Conservation (phyloP, 2,329 filamentous ascomycete genomes). For the Calonectria leucothoes region DNA sequence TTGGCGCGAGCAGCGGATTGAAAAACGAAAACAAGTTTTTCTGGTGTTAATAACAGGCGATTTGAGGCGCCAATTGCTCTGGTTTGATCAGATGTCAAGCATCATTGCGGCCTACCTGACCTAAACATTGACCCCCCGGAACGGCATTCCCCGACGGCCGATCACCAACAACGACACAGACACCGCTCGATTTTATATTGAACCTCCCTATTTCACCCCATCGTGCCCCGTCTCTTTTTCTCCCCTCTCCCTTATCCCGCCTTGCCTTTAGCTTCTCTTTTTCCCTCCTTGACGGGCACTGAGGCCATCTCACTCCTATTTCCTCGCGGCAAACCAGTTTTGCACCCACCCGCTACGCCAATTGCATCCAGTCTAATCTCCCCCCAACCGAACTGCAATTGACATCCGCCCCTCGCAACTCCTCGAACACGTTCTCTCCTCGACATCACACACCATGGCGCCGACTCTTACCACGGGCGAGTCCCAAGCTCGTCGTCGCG, state of each 20-base stretch:
- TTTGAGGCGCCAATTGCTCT: conserved; percentile 7
- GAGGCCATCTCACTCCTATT: not conserved
- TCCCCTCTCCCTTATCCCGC: not conserved
- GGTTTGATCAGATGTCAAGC: not conserved
- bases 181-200: conserved; percentile 14
- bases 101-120: not conserved
- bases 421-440: conserved; percentile 15
- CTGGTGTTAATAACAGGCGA: not conserved
- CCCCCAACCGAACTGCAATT: conserved; percentile 11
- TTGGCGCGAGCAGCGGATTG: not conserved
- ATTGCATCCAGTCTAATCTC: conserved; percentile 4
- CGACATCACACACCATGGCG: conserved; percentile 43
- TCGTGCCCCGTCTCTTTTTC: conserved; percentile 4
- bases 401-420: conserved; percentile 17
- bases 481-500: conserved; percentile 60
- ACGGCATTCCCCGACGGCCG: conserved; percentile 32
- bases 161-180: conserved; percentile 16
- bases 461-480: conserved; percentile 49
- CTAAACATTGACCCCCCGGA: conserved; percentile 27
- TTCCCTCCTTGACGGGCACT: conserved; percentile 1
- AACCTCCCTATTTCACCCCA: conserved; percentile 12
- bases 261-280: not conserved
- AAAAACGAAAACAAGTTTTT: not conserved
- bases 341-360: not conserved
- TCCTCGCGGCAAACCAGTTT: not conserved